Evolutionary conservation across 768 basidiomycete species (phyloP), one percentile per base, ranked within the genome.

Genomic region (Hypsizygus marmoreus): DNA sequence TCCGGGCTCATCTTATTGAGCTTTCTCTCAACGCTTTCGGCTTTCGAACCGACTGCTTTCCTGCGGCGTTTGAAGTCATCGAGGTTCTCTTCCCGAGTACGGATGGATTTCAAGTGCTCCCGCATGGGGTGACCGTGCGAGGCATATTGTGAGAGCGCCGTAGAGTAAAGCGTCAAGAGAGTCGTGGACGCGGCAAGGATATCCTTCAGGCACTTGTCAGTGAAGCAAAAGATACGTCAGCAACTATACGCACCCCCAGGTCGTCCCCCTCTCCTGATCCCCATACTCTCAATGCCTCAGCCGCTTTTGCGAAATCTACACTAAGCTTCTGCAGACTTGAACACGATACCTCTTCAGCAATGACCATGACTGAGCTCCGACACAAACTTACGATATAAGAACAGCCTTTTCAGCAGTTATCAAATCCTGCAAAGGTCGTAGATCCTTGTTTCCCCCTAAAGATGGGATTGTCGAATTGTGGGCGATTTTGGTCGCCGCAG

Each of bases 391-490:
- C 90, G 87, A 79, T 37, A 74, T 68, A 23, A 95, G 72, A 6
- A 95, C 83, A 6, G 77, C 69, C 70, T 97, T 97, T 68, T 97
- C 93, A 1, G 88, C 80, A 2, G 82, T 86, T 45, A 97, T 97
- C 51, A 95, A 75, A 59, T 94, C 92, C 61, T 97, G 93, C 6
- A 97, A 70, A 0, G 84, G 81, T 20, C 86, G 71, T 3, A 94
- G 67, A 62, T 95, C 93, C 56, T 84, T 82, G 62, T 91, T 93
- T 0, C 73, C 77, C 11, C 62, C 75, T 13, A 91, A 66, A 0
- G 81, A 73, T 32, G 92, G 87, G 5, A 94, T 71, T 3, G 89
- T 87, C 1, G 91, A 84, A 59, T 91, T 93, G 66, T 95, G 93
- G 2, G 93, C 93, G 63, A 95, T 79, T 67, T 84, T 91, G 28